Percentiles rank a stretch among this genome's conserved stretches.
Conservation (phyloP, 1,139 yeast genomes). For the Suhomyces kunorum region DNA sequence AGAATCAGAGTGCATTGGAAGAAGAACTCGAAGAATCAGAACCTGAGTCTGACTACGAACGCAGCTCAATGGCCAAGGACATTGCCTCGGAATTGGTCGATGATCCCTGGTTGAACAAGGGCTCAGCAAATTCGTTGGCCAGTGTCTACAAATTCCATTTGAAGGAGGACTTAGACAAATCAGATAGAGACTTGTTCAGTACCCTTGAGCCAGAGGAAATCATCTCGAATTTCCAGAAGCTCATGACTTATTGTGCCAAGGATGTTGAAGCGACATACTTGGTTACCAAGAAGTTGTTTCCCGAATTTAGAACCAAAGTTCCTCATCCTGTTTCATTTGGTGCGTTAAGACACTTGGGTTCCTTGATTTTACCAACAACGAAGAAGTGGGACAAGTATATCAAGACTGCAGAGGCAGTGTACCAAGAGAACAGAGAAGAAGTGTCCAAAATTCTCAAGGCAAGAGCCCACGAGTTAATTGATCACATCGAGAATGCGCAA, state of each 20-base stretch:
- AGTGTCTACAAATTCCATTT: constrained; percentile 85
- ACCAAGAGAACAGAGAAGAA: constrained; percentile 55
- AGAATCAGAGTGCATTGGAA: constrained; percentile 28
- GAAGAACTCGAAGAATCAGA: constrained; percentile 10
- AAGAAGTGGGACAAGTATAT: constrained; percentile 72
- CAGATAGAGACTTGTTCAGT: constrained; percentile 64
- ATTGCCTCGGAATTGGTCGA: constrained; percentile 33
- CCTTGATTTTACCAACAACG: constrained; percentile 81
- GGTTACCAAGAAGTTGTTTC: constrained; percentile 70
- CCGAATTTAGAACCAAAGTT: constrained; percentile 62
- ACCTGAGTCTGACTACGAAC: constrained; percentile 2
- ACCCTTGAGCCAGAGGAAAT: constrained; percentile 56
- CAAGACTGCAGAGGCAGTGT: constrained; percentile 64
- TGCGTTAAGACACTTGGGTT: constrained; percentile 74
- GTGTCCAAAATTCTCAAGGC: constrained; percentile 60
- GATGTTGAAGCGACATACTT: constrained; percentile 79
- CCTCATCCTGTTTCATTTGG: constrained; percentile 97
- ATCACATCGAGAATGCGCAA: constrained; percentile 25
- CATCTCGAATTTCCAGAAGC: constrained; percentile 54
- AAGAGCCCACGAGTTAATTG: constrained; percentile 63
- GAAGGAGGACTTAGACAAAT: constrained; percentile 65
- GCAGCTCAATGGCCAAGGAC: constrained; percentile 7
- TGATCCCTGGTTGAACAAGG: constrained; percentile 79
- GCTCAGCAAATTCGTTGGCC: constrained; percentile 78
- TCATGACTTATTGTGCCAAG: constrained; percentile 79